A percentile compares a stretch with the other conserved stretches of the same genome.
Conservation (phyloP, 2,329 filamentous ascomycete species). For the Exophiala bonariae region DNA sequence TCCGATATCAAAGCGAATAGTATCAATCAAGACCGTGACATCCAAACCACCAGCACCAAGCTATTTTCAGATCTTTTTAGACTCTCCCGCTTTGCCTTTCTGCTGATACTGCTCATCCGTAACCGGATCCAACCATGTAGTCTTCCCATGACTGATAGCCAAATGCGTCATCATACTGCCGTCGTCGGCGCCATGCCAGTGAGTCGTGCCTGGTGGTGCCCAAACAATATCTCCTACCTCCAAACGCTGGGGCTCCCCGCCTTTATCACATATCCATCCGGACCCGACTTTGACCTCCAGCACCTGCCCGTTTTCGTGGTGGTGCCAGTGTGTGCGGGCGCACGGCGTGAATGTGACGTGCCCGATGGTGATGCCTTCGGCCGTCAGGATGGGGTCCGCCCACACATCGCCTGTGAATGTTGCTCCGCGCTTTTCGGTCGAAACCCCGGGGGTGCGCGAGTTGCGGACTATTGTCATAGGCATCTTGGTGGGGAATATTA, state of each 20-base stretch:
- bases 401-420: slow-evolving; percentile 36
- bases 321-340: slow-evolving; percentile 47
- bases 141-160: slow-evolving; percentile 39
- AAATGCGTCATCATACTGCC: slow-evolving; percentile 43
- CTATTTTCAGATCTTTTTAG: no score
- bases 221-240: slow-evolving; percentile 44
- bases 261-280: slow-evolving; percentile 46
- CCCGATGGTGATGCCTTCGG: slow-evolving; percentile 33
- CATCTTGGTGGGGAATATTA: no score
- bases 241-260: slow-evolving; percentile 36
- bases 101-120: slow-evolving; percentile 37
- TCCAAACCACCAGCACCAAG: no score
- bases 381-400: slow-evolving; percentile 30
- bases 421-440: slow-evolving; percentile 9
- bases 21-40: no score
- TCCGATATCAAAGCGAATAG: no score
- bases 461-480: slow-evolving; percentile 18
- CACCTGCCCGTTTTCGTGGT: slow-evolving; percentile 46
- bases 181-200: slow-evolving; percentile 48
- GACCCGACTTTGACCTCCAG: slow-evolving; percentile 41
- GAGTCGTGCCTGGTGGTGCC: slow-evolving; percentile 41
- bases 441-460: slow-evolving; percentile 10
- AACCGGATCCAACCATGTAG: slow-evolving; percentile 39
- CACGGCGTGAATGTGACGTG: slow-evolving; percentile 46
- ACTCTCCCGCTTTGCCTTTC: slow-evolving; percentile 8